A percentile compares a stretch with the other conserved stretches of the same genome.
Conservation (phyloP, 441 rosid species). For the Eutrema salsugineum region DNA sequence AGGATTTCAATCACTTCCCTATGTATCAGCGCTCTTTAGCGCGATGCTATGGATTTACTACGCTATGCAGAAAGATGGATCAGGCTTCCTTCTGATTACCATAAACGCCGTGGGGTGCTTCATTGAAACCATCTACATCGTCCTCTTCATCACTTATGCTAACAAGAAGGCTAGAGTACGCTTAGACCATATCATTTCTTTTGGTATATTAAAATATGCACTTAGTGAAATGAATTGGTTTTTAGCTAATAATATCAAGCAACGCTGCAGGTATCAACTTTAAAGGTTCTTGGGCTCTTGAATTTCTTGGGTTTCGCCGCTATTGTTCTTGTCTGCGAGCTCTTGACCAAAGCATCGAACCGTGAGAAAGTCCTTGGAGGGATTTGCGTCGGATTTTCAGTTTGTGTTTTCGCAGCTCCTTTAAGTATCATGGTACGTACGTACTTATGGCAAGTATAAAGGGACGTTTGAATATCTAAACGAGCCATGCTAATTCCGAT, state of each 20-base stretch:
- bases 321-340: constrained; percentile 35
- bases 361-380: constrained; percentile 44
- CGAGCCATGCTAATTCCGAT: neutral
- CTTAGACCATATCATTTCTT: neutral
- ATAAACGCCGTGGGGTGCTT: constrained; percentile 51
- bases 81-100: constrained; percentile 56
- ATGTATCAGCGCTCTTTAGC: constrained; percentile 48
- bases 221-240: neutral
- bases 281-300: constrained; percentile 43
- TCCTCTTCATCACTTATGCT: constrained; percentile 45
- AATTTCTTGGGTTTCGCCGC: constrained; percentile 40
- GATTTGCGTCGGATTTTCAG: constrained; percentile 41
- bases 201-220: neutral
- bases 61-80: constrained; percentile 39
- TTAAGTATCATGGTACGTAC: constrained; percentile 43
- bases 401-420: constrained; percentile 56
- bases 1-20: constrained; percentile 56
- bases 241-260: neutral
- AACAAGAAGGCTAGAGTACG: constrained; percentile 51
- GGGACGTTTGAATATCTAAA: too few relatives aligned
- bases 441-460: too few relatives aligned
- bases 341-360: constrained; percentile 38
- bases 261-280: constrained; percentile 35
- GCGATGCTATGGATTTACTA: constrained; percentile 64
- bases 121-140: constrained; percentile 50